Evolutionary conservation across 805 yeast species (phyloP), one percentile per base, ranked within the genome.

Genomic region (Saccharomyces mikatae): DNA sequence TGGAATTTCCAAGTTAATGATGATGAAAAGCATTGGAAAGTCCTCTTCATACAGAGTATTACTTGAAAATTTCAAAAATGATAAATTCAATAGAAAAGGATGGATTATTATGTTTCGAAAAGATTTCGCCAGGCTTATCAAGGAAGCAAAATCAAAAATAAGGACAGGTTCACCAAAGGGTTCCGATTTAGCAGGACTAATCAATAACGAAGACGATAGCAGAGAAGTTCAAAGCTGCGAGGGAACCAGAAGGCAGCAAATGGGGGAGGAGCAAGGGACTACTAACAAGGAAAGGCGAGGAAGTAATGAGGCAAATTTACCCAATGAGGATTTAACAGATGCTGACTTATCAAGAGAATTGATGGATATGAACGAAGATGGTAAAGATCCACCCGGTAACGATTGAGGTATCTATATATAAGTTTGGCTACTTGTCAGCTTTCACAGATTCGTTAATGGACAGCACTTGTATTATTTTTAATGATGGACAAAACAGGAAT

Each of bases 41-140:
- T 63, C 41, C 21, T 32, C 44, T n/a, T 44, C 58, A 3, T 66
- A 66, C 50, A 56, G 61, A 48, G 60, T 58, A 36, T 52, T 61
- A 47, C 49, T 66, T 44, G 30, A 55, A 8, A 61, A 66, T 8
- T 72, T 79, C 30, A 71, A 75, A 46, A 81, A 72, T 51, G 80
- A 79, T 59, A 73, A 71, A 56, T 80, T 80, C 53, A 76, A 74
- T 58, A 72, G 75, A 17, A 68, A 63, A 46, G 70, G 71, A 24
- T 80, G 84, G 84, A 65, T 69, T 46, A 57, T 58, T 5, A 62
- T 68, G 17, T 75, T 78, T 60, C 60, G 63, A 6, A 66, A 67
- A 36, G 80, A 78, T 49, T 80, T 76, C 53, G 67, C 59, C 48
- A 62, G 58, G 29, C 65, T 80, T 48, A 70, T 70, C 11, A 64